Conservation (phyloP, 805 yeast genomes). For the Nakazawaea wyomingensis region DNA sequence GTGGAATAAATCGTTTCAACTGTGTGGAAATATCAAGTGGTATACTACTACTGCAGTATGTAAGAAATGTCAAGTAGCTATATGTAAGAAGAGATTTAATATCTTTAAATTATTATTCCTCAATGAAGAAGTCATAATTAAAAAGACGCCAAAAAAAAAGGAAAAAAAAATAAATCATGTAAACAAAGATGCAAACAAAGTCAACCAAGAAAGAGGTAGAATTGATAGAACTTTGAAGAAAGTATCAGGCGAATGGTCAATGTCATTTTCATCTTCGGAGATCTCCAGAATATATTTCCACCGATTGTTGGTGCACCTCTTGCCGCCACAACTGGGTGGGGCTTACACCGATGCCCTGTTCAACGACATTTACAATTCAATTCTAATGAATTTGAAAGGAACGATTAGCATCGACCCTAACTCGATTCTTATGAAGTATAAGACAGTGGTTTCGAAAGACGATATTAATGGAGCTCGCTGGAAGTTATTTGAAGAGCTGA, state of each 20-base stretch:
- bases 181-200: neutral
- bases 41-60: too few species aligned
- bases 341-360: slow-evolving; percentile 27
- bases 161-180: neutral
- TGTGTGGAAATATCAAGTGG: too few species aligned
- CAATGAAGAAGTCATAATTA: too few species aligned
- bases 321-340: slow-evolving; percentile 33
- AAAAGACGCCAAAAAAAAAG: too few species aligned
- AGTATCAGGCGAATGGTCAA: neutral
- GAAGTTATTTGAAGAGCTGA: slow-evolving; percentile 27
- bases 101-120: too few species aligned
- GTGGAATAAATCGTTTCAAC: too few species aligned
- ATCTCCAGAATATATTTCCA: slow-evolving; percentile 28
- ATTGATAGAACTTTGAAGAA: neutral
- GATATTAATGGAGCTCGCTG: slow-evolving; percentile 22
- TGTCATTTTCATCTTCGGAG: slow-evolving; percentile 14
- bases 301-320: slow-evolving; percentile 30
- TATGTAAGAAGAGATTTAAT: too few species aligned
- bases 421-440: slow-evolving; percentile 15
- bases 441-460: slow-evolving; percentile 22
- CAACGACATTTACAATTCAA: slow-evolving; percentile 8
- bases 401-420: neutral
- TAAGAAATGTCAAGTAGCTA: too few species aligned
- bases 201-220: neutral
- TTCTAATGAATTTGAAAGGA: neutral